Evolutionary conservation across 2,329 filamentous ascomycete genomes (phyloP).

Genomic region (Fusarium irregulare): DNA sequence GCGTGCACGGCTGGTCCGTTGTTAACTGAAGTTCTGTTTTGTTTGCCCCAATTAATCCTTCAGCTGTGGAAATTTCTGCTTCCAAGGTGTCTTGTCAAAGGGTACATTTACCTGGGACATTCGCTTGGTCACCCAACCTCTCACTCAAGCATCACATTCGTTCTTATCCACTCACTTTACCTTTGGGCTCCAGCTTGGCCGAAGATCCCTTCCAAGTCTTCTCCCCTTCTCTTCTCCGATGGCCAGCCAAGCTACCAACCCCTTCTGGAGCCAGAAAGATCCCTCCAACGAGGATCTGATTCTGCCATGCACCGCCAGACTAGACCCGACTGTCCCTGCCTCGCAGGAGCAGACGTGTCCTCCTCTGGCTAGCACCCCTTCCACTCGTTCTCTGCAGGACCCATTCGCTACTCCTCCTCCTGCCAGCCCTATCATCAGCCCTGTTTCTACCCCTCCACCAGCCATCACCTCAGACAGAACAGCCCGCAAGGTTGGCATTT

Average conservation of each 20-base stretch:
- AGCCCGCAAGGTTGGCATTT: conserved; percentile 6
- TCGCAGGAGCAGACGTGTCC: neutral
- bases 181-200: neutral
- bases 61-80: neutral
- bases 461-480: neutral
- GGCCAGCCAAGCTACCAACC: neutral
- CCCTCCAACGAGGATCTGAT: neutral
- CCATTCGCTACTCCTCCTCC: conserved; percentile 1
- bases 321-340: neutral
- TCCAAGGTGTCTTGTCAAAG: neutral
- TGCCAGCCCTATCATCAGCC: neutral
- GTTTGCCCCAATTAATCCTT: neutral
- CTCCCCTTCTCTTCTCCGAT: neutral
- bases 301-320: neutral
- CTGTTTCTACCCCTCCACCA: neutral
- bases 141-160: neutral
- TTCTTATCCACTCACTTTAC: neutral
- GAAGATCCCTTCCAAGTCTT: neutral
- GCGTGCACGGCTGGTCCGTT: neutral
- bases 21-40: neutral
- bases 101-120: neutral
- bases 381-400: neutral
- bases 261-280: neutral
- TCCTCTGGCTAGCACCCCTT: neutral
- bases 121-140: neutral